Conservation (phyloP, 306 rosid genomes). For the Lathyrus oleraceus region DNA sequence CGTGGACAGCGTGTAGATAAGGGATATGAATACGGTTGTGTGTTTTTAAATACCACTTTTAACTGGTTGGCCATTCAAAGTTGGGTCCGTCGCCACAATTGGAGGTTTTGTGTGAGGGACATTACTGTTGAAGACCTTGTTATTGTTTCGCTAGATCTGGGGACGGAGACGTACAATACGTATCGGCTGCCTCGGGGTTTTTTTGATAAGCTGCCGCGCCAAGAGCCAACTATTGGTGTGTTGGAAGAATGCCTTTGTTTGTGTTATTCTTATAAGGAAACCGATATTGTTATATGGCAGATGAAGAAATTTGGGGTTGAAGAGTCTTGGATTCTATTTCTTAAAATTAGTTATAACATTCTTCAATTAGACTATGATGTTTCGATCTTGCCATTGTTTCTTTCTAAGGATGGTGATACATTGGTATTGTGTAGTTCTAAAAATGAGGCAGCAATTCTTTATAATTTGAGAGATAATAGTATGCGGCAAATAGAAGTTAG, state of each 20-base stretch:
- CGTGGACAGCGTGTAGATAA: no score
- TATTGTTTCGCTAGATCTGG: neutral
- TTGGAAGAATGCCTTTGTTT: neutral
- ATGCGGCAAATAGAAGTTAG: neutral
- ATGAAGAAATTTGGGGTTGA: neutral
- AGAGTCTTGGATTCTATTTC: neutral
- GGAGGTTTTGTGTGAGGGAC: rapidly evolving
- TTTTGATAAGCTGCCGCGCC: neutral
- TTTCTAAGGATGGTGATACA: neutral
- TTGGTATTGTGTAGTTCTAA: neutral
- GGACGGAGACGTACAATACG: neutral
- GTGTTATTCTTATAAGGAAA: neutral
- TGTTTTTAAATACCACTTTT: neutral
- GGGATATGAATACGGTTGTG: neutral
- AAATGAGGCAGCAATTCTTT: neutral
- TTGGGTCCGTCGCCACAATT: no score
- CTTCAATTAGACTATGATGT: neutral
- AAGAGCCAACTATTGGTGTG: neutral
- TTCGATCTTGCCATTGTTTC: neutral
- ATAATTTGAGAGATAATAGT: neutral
- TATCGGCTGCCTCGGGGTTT: neutral
- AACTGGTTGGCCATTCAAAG: neutral
- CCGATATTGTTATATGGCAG: neutral
- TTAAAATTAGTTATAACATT: no score
- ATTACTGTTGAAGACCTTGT: neutral